phyloP scores from a whole-genome alignment of 2,329 filamentous ascomycete species.

The Pseudogymnoascus sp. region DNA sequence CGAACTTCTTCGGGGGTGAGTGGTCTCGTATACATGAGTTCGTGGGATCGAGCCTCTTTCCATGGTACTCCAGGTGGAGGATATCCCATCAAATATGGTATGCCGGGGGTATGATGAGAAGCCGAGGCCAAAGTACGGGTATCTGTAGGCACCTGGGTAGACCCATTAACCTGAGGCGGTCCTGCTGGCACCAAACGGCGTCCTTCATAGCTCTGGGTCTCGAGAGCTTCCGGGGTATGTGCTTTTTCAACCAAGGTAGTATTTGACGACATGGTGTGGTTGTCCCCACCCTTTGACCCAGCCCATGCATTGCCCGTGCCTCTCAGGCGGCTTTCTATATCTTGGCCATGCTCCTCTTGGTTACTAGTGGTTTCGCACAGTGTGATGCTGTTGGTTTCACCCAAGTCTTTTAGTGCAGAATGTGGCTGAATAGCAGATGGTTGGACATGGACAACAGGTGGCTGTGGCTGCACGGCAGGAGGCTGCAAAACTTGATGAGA shows the following conservation, averaged over 20 bases:
- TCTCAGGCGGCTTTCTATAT: slow-evolving; percentile 1
- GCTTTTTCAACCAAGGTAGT: not conserved
- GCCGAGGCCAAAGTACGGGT: not conserved
- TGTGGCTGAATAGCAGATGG: not conserved
- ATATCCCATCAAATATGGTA: slow-evolving; percentile 8
- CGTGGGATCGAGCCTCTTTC: slow-evolving; percentile 35
- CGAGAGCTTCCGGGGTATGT: not conserved
- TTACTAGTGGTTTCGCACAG: not conserved
- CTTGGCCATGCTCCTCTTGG: not conserved
- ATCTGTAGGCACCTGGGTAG: not conserved
- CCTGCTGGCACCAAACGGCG: not conserved
- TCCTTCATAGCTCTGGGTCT: not conserved
- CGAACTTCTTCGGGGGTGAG: slow-evolving; percentile 50
- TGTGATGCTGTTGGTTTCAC: not conserved
- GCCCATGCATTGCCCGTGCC: not conserved
- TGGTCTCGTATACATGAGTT: slow-evolving; percentile 48
- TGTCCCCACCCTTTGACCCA: not conserved
- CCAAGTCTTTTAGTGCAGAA: not conserved
- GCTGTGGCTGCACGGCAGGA: not conserved
- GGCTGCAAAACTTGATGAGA: not conserved
- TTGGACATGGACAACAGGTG: not conserved
- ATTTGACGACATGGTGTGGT: not conserved
- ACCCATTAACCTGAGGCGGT: not conserved
- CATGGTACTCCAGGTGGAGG: slow-evolving; percentile 13
- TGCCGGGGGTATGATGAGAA: not conserved